These are phyloP conservation scores for Rhizopogon sp. DNA, from an alignment of 768 basidiomycete species.

Conservation along the genomic window DNA sequence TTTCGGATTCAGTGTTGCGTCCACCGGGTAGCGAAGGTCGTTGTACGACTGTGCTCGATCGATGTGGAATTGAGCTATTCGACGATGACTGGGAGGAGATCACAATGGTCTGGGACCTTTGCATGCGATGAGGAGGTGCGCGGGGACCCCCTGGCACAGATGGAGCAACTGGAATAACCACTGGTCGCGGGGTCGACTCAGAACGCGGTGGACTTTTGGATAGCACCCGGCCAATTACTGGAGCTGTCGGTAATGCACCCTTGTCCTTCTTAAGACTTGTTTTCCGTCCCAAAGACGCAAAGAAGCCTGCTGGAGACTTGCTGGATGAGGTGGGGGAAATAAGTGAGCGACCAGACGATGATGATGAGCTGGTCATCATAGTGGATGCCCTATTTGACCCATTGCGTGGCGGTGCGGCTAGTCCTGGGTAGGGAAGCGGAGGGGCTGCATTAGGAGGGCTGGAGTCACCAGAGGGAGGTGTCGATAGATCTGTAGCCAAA, in stretches of 20 bases:
- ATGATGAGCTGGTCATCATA: conserved; percentile 33
- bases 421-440: conserved; percentile 69
- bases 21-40: conserved; percentile 26
- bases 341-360: conserved; percentile 44
- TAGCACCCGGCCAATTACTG: conserved; percentile 31
- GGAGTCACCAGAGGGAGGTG: conserved; percentile 40
- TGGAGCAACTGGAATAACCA: conserved; percentile 35
- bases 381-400: conserved; percentile 26
- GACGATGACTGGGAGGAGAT: conserved; percentile 25
- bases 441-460: conserved; percentile 52
- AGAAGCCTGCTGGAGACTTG: conserved; percentile 57
- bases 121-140: conserved; percentile 56
- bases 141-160: conserved; percentile 72
- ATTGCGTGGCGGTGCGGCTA: conserved; percentile 36
- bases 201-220: conserved; percentile 32
- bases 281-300: conserved; percentile 71
- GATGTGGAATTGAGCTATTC: conserved; percentile 17
- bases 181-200: conserved; percentile 24
- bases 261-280: conserved; percentile 47
- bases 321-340: conserved; percentile 34
- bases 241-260: conserved; percentile 15
- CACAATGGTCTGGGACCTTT: conserved; percentile 66
- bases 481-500: conserved; percentile 68
- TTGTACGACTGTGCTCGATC: conserved; percentile 25
- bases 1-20: conserved; percentile 11